Evolutionary conservation across 768 basidiomycete genomes (phyloP), one percentile per base, ranked within the genome.

Genomic region (Suillus paluster): DNA sequence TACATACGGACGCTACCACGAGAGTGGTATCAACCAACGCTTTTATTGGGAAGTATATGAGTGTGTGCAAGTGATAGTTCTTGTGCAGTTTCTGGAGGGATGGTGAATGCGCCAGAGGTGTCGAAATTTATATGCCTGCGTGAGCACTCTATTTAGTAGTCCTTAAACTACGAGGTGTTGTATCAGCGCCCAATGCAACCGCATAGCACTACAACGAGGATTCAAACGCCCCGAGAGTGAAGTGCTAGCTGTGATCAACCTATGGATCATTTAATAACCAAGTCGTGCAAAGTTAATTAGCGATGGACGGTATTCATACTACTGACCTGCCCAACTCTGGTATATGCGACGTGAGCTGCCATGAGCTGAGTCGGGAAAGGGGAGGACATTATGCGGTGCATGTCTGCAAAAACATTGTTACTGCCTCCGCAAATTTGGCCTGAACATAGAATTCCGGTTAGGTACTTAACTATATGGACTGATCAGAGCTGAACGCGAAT

Each of bases 1-100:
- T 48, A 21, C 50, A 27, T 6, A 39, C 50, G 21, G 58, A 45
- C 8, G 33, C 42, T 33, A 15, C 62, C 21, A 63, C 27, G 34
- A 60, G 58, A n/a, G 34, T 30, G 15, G 39, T 36, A 3, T 49
- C 23, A 36, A 53, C 8, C 5, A 36, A 12, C 17, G 38, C 34
- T 44, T 36, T 38, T 17, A 63, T 25, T 36, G 14, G 34, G 36
- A 38, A 38, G 36, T 54, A 10, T 34, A 54, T 54, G 8, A 54
- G 7, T 36, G 7, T 0, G 4, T 5, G 4, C 2, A 12, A 23
- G 21, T 45, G 21, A 45, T 10, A 5, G 5, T n/a, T 44, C n/a
- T n/a, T n/a, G n/a, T n/a, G n/a, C n/a, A n/a, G n/a, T n/a, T n/a
- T n/a, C n/a, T n/a, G n/a, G n/a, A 36, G 36, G 23, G 36, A 23